These are phyloP conservation scores for Oxyria digyna DNA, from an alignment of 148 eudicot species.

Conservation along the genomic window DNA sequence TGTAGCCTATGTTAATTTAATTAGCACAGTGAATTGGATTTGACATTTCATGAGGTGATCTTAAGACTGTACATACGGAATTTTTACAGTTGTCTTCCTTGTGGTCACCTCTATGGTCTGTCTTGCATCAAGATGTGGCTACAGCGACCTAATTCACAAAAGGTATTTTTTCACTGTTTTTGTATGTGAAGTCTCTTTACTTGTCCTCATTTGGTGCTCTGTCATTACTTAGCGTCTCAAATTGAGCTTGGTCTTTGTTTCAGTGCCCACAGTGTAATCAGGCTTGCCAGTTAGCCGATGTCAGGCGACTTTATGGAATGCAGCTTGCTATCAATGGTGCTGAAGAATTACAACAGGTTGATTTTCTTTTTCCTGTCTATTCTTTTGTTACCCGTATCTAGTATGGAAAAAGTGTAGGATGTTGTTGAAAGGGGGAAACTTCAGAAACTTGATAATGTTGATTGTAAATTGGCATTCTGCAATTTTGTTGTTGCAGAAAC, in stretches of 20 bases:
- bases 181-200: not conserved
- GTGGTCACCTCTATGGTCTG: slow-evolving; percentile 18
- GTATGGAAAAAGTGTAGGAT: not conserved
- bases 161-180: slow-evolving; percentile 4
- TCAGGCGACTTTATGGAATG: slow-evolving; percentile 13
- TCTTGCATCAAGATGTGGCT: slow-evolving; percentile 17
- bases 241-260: slow-evolving; percentile 4
- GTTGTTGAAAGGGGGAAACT: not conserved
- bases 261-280: slow-evolving; percentile 17
- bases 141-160: not conserved
- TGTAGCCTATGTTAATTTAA: too few relatives aligned
- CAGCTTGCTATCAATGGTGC: not conserved
- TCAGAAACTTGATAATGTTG: not conserved
- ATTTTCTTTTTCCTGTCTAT: not conserved
- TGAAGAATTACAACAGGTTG: slow-evolving; percentile 11
- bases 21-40: not conserved
- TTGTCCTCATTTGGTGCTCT: not conserved
- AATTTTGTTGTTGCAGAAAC: slow-evolving; percentile 14
- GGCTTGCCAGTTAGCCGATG: not conserved
- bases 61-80: not conserved
- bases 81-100: slow-evolving; percentile 17
- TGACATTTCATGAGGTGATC: not conserved
- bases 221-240: not conserved
- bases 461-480: not conserved
- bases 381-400: not conserved